These are phyloP conservation scores for Rubroshorea leprosula DNA, from an alignment of 345 rosid species.

Conservation along the genomic window DNA sequence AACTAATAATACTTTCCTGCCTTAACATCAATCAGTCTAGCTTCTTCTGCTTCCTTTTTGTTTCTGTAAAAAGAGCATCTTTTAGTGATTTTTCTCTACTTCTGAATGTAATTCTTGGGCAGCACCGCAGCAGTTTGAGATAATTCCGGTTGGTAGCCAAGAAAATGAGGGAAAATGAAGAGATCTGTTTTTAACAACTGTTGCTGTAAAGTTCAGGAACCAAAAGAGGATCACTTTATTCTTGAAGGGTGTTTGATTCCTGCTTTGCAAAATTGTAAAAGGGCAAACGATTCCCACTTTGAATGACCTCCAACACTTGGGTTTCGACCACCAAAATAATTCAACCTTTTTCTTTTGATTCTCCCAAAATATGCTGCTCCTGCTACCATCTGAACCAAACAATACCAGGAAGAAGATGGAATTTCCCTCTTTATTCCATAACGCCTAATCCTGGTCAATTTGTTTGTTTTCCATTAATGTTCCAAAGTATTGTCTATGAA, in stretches of 20 bases:
- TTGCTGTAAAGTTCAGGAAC: background rate
- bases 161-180: background rate
- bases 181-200: background rate
- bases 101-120: no score
- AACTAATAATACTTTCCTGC: slow-evolving; percentile 22
- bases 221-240: background rate
- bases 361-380: background rate
- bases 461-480: no score
- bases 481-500: no score
- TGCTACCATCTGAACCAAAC: background rate
- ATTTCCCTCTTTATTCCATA: background rate
- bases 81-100: no score
- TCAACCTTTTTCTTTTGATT: background rate
- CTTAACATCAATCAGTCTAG: slow-evolving; percentile 7
- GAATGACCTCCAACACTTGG: background rate
- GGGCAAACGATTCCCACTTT: slow-evolving; percentile 6
- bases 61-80: background rate
- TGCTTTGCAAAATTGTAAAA: slow-evolving; percentile 3
- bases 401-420: background rate
- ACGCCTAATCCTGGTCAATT: background rate
- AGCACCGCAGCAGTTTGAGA: no score
- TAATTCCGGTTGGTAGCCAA: background rate
- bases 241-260: slow-evolving; percentile 4
- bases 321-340: background rate
- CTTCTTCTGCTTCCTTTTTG: background rate